These are phyloP conservation scores for Hanseniaspora clermontiae DNA, from an alignment of 805 yeast genomes.

Conservation along the genomic window DNA sequence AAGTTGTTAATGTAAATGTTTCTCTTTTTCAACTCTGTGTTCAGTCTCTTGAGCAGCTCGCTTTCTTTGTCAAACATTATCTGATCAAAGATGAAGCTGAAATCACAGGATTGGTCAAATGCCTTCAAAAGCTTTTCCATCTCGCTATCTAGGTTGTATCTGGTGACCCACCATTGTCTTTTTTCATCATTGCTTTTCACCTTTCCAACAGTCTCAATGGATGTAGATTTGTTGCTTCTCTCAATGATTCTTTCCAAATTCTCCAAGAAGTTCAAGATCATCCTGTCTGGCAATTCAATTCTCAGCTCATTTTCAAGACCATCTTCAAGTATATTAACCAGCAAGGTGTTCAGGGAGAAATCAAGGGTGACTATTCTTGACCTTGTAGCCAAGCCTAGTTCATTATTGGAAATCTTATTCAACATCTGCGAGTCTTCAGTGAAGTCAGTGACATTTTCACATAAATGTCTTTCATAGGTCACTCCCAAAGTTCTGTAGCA, in stretches of 20 bases:
- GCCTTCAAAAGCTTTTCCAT: constrained; percentile 41
- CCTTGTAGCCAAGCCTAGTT: neutral
- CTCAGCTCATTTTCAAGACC: neutral
- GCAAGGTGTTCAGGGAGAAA: neutral
- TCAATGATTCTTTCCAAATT: constrained; percentile 42
- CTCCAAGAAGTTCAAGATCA: constrained; percentile 27
- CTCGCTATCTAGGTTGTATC: constrained; percentile 49
- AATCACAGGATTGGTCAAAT: constrained; percentile 50
- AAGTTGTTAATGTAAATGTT: neutral
- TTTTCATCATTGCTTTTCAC: constrained; percentile 49
- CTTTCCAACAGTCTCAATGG: constrained; percentile 37
- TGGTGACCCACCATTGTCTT: constrained; percentile 62
- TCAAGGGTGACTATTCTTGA: constrained; percentile 4
- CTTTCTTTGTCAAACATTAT: constrained; percentile 20
- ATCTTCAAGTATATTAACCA: constrained; percentile 1
- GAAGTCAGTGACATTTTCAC: constrained; percentile 4
- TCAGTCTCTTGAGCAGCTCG: neutral
- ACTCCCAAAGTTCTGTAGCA: constrained; percentile 12
- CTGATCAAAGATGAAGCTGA: constrained; percentile 61
- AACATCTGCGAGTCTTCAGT: neutral
- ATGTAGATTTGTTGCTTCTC: constrained; percentile 51
- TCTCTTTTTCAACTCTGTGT: neutral
- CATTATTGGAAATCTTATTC: neutral
- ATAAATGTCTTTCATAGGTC: constrained; percentile 9
- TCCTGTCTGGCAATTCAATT: neutral